Evolutionary conservation across 2,329 filamentous ascomycete genomes (phyloP).

Genomic region (Colletotrichum navitas): DNA sequence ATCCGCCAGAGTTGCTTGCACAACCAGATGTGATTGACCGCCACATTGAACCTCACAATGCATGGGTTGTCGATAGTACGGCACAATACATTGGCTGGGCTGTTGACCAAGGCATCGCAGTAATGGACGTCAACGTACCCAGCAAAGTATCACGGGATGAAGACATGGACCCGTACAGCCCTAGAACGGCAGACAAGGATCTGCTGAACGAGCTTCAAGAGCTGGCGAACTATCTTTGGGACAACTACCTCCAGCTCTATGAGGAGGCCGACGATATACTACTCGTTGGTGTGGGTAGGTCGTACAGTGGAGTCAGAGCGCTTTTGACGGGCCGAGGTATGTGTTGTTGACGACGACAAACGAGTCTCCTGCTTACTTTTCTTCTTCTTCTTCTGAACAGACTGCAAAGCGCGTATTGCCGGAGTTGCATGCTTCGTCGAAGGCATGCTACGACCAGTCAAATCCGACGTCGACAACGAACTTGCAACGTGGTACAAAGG

Average conservation of each 20-base stretch:
- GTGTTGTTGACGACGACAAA: conserved; percentile 4
- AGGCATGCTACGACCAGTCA: conserved; percentile 81
- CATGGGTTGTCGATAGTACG: conserved; percentile 87
- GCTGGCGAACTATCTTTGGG: conserved; percentile 90
- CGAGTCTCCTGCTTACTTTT: neutral
- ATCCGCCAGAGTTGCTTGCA: conserved; percentile 81
- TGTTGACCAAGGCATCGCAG: conserved; percentile 78
- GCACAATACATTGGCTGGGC: conserved; percentile 90
- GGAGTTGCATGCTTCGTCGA: conserved; percentile 86
- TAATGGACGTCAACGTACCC: conserved; percentile 94
- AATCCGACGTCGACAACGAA: conserved; percentile 80
- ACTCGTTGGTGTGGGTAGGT: conserved; percentile 89
- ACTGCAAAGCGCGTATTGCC: conserved; percentile 76
- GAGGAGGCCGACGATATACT: conserved; percentile 80
- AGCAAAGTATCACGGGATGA: conserved; percentile 77
- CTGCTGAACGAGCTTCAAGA: conserved; percentile 75
- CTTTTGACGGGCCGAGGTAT: conserved; percentile 82
- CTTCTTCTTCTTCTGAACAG: conserved; percentile 48
- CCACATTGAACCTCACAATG: conserved; percentile 83
- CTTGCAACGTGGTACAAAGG: conserved; percentile 86
- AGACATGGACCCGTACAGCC: conserved; percentile 63
- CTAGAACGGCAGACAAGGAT: conserved; percentile 58
- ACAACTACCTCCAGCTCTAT: conserved; percentile 91
- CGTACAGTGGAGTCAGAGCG: conserved; percentile 85
- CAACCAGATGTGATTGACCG: conserved; percentile 78